These are phyloP conservation scores for Curvularia hawaiiensis DNA, from an alignment of 2,329 filamentous ascomycete species.

Conservation along the genomic window DNA sequence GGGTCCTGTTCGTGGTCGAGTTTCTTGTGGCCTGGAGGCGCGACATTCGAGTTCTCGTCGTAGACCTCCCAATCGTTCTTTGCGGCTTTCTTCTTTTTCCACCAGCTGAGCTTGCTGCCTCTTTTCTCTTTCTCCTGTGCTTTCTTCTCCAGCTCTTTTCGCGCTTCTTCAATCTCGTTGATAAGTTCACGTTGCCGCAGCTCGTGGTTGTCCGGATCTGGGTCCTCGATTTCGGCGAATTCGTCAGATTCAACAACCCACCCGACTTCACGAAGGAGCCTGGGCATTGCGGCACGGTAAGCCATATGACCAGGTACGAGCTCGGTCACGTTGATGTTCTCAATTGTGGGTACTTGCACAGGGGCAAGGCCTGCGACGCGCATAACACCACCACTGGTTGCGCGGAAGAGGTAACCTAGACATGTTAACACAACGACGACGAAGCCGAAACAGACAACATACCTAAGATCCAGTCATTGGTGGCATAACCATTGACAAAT, in stretches of 20 bases:
- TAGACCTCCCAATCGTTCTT: slow-evolving; percentile 96
- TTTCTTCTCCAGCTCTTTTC: slow-evolving; percentile 82
- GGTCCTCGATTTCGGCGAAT: slow-evolving; percentile 95
- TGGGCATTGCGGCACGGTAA: slow-evolving; percentile 91
- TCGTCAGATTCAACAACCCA: slow-evolving; percentile 93
- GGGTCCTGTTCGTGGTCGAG: slow-evolving; percentile 50
- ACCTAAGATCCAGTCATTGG: slow-evolving; percentile 95
- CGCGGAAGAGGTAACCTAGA: slow-evolving; percentile 82
- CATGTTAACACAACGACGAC: slow-evolving; percentile 15
- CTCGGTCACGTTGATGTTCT: slow-evolving; percentile 88
- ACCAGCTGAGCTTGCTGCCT: slow-evolving; percentile 67
- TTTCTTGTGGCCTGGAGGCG: slow-evolving; percentile 15
- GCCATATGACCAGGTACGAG: slow-evolving; percentile 93
- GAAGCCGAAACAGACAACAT: slow-evolving; percentile 16
- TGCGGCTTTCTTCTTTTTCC: slow-evolving; percentile 79
- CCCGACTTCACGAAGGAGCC: slow-evolving; percentile 81
- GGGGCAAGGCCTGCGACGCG: slow-evolving; percentile 82
- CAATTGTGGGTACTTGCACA: slow-evolving; percentile 80
- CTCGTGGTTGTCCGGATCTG: slow-evolving; percentile 90
- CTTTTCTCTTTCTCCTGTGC: slow-evolving; percentile 59
- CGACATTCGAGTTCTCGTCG: slow-evolving; percentile 61
- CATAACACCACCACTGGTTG: slow-evolving; percentile 90
- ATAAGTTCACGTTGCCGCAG: slow-evolving; percentile 90
- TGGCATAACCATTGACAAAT: slow-evolving; percentile 93
- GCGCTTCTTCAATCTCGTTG: slow-evolving; percentile 93